Evolutionary conservation across 2,329 filamentous ascomycete species (phyloP).

Genomic region (Cercospora citrullina): DNA sequence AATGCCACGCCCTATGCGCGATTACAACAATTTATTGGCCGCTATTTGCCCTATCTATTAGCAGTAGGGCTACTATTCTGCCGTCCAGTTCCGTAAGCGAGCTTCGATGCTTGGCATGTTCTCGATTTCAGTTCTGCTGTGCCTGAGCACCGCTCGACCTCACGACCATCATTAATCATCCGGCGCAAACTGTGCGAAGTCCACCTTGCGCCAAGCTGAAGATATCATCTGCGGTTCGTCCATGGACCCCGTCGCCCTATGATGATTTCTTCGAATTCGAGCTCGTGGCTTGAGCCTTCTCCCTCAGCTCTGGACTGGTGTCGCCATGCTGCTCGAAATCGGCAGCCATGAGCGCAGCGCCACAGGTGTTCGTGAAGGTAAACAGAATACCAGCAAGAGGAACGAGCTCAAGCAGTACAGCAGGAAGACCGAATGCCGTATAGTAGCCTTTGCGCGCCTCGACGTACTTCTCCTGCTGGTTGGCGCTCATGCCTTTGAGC

Average conservation of each 20-base stretch:
- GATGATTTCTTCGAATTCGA: constrained; percentile 1
- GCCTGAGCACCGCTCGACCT: neutral
- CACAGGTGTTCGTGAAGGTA: constrained; percentile 87
- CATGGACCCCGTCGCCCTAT: neutral
- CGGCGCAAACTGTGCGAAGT: neutral
- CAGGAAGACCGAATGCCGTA: constrained; percentile 75
- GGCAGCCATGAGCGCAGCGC: constrained; percentile 90
- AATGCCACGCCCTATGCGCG: neutral
- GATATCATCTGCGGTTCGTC: neutral
- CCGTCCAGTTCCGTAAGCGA: constrained; percentile 1
- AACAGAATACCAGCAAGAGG: constrained; percentile 82
- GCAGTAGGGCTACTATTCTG: neutral
- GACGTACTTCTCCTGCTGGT: constrained; percentile 68
- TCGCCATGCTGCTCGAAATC: constrained; percentile 46
- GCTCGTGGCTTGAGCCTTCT: constrained; percentile 29
- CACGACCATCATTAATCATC: neutral
- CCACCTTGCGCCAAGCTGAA: neutral
- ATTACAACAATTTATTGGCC: neutral
- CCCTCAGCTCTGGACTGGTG: constrained; percentile 37
- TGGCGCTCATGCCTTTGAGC: constrained; percentile 75
- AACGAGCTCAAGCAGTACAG: constrained; percentile 79
- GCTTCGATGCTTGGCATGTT: neutral
- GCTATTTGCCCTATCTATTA: constrained; percentile 9
- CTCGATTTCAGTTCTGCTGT: neutral
- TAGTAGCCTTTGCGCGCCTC: constrained; percentile 72